Conservation (phyloP, 805 yeast species). For the Kuraishia piskuri region DNA sequence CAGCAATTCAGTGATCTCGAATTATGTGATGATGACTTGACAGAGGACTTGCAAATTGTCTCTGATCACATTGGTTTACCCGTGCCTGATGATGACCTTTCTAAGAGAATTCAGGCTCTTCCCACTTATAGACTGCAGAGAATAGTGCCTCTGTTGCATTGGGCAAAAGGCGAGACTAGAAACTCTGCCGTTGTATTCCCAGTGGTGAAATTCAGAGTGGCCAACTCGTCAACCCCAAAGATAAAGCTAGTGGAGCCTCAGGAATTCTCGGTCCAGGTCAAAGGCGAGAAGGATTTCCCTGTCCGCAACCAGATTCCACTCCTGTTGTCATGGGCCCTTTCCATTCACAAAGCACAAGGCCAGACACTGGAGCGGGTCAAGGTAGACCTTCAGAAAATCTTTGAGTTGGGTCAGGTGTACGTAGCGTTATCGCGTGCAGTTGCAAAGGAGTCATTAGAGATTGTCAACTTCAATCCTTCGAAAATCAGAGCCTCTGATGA, state of each 20-base stretch:
- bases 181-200: background rate
- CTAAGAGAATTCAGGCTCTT: background rate
- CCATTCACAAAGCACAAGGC: constrained; percentile 95
- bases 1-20: background rate
- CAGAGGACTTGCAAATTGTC: constrained; percentile 8
- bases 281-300: background rate
- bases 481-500: constrained; percentile 51
- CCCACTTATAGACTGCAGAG: background rate
- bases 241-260: background rate
- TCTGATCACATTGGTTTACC: background rate
- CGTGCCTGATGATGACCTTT: background rate
- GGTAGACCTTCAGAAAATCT: constrained; percentile 68
- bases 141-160: background rate
- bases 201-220: constrained; percentile 1
- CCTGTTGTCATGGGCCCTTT: constrained; percentile 92
- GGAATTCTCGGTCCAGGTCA: background rate
- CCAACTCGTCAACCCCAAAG: background rate
- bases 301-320: constrained; percentile 59
- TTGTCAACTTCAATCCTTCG: constrained; percentile 51
- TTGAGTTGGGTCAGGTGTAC: constrained; percentile 93
- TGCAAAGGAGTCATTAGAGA: constrained; percentile 54
- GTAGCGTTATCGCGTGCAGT: constrained; percentile 93
- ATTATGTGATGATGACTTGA: constrained; percentile 14
- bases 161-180: background rate
- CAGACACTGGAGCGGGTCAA: constrained; percentile 70